These are phyloP conservation scores for Cyclospora cayetanensis DNA, from an alignment of 169 alveolate species.

Conservation along the genomic window DNA sequence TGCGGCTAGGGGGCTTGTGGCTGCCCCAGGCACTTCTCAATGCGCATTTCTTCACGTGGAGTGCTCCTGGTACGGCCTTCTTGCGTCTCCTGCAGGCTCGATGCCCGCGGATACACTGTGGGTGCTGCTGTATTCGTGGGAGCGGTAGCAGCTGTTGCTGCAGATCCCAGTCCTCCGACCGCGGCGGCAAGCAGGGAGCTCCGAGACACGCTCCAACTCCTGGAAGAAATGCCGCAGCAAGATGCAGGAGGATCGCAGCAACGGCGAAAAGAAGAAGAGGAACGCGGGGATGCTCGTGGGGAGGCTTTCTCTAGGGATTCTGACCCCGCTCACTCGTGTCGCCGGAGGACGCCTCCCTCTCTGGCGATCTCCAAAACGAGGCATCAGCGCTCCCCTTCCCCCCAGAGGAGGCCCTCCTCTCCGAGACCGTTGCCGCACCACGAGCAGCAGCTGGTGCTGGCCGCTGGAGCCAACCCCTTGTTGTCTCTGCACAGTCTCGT, in stretches of 20 bases:
- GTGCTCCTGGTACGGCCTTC: too few relatives aligned
- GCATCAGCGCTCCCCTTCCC: too few relatives aligned
- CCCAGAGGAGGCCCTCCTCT: too few relatives aligned
- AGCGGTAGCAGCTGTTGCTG: slow-evolving; percentile 15
- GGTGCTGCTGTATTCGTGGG: neutral
- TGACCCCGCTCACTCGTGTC: too few relatives aligned
- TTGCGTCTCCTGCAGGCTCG: neutral
- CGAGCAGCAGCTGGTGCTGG: slow-evolving; percentile 13
- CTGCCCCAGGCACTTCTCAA: neutral
- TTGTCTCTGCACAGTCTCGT: neutral
- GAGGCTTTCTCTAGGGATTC: too few relatives aligned
- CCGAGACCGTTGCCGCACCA: neutral
- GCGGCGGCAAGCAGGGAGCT: neutral
- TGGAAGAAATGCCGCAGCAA: neutral
- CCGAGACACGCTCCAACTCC: neutral
- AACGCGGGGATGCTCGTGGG: too few relatives aligned
- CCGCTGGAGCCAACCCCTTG: neutral
- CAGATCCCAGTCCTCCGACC: neutral
- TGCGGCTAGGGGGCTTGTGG: neutral
- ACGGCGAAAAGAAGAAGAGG: neutral
- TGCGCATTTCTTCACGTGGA: too few relatives aligned
- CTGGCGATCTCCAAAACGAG: too few relatives aligned
- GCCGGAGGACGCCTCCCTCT: too few relatives aligned
- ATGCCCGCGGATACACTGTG: neutral
- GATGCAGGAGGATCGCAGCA: neutral